phyloP scores from a whole-genome alignment of 352 stramenopile genomes.

The Globisporangium sylvaticum region DNA sequence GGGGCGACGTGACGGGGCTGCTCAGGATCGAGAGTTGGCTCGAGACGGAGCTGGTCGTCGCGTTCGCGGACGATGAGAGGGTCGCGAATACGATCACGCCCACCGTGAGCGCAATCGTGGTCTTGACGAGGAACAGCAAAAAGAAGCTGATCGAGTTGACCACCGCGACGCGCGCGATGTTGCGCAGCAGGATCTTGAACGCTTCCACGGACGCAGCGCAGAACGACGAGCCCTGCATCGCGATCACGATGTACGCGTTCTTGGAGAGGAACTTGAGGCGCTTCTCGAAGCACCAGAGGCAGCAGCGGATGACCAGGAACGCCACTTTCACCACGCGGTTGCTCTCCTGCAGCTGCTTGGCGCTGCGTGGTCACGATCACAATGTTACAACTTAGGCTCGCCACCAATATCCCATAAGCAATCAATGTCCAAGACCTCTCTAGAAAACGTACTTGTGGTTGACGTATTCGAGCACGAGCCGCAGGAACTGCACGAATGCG shows the following conservation, averaged over 20 bases:
- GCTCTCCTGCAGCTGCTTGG: slow-evolving; percentile 59
- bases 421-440: neutral
- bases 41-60: slow-evolving; percentile 25
- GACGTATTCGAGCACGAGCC: slow-evolving; percentile 92
- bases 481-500: slow-evolving; percentile 94
- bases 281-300: slow-evolving; percentile 94
- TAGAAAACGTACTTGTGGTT: slow-evolving; percentile 79
- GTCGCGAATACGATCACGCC: slow-evolving; percentile 45
- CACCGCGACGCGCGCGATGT: slow-evolving; percentile 88
- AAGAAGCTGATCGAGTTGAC: slow-evolving; percentile 92
- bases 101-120: slow-evolving; percentile 64
- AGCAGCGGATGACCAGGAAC: slow-evolving; percentile 81
- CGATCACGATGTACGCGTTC: slow-evolving; percentile 93
- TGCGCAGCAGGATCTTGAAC: slow-evolving; percentile 92
- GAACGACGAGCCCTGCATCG: slow-evolving; percentile 77
- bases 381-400: neutral
- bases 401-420: neutral
- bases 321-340: slow-evolving; percentile 85
- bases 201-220: slow-evolving; percentile 89
- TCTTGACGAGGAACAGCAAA: slow-evolving; percentile 92
- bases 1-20: slow-evolving; percentile 74
- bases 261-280: slow-evolving; percentile 97
- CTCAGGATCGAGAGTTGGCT: slow-evolving; percentile 60
- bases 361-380: too few species aligned
- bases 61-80: slow-evolving; percentile 26